A percentile compares a stretch with the other conserved stretches of the same genome.
Evolutionary conservation across 768 basidiomycete genomes (phyloP).

Genomic region (Suillus clintonianus): DNA sequence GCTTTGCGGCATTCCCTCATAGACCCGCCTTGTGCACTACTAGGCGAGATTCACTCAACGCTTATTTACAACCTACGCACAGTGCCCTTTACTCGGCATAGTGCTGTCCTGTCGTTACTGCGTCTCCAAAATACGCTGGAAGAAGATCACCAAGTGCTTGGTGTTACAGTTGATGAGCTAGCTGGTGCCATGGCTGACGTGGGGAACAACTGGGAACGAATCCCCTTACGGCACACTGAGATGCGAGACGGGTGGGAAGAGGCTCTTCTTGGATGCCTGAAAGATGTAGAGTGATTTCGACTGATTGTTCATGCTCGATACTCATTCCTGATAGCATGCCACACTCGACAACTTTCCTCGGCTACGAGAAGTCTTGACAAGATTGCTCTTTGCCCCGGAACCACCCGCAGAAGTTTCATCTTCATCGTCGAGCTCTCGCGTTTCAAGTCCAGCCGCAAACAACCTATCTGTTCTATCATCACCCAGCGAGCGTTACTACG

Average conservation of each 20-base stretch:
- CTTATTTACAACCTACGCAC: constrained; percentile 91
- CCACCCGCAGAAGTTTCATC: constrained; percentile 39
- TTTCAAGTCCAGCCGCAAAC: constrained; percentile 47
- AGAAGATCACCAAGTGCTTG: constrained; percentile 47
- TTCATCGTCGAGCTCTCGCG: constrained; percentile 49
- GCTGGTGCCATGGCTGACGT: constrained; percentile 72
- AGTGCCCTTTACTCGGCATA: constrained; percentile 73
- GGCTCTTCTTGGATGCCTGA: constrained; percentile 82
- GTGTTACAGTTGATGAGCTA: constrained; percentile 64
- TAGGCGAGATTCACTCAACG: constrained; percentile 86
- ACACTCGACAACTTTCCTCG: constrained; percentile 71
- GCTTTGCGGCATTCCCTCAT: constrained; percentile 74
- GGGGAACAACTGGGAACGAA: constrained; percentile 86
- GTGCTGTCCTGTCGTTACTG: constrained; percentile 69
- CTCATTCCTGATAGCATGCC: constrained; percentile 60
- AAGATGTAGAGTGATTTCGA: constrained; percentile 68
- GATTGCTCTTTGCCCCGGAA: constrained; percentile 72
- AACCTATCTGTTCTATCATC: constrained; percentile 43
- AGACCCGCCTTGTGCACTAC: constrained; percentile 73
- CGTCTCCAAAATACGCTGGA: constrained; percentile 39
- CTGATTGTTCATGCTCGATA: not conserved
- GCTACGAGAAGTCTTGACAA: constrained; percentile 69
- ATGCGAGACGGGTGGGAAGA: constrained; percentile 90
- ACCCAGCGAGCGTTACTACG: constrained; percentile 71
- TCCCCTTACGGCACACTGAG: constrained; percentile 71